These are phyloP conservation scores for Cladosporium sp. DNA, from an alignment of 2,329 filamentous ascomycete genomes.

Conservation along the genomic window DNA sequence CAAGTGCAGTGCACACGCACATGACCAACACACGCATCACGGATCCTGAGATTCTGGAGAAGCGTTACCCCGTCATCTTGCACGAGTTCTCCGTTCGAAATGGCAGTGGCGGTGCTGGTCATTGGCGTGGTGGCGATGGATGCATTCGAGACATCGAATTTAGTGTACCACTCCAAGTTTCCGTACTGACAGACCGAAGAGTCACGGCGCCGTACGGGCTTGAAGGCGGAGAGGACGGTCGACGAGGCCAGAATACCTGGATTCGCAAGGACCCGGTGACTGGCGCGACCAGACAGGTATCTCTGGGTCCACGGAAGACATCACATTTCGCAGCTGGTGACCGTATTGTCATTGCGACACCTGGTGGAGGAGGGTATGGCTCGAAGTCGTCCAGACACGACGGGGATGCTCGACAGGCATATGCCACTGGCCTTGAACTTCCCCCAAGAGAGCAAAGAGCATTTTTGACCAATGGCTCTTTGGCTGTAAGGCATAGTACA, in stretches of 20 bases:
- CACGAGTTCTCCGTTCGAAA: conserved; percentile 30
- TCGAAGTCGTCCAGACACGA: conserved; percentile 53
- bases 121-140: conserved; percentile 30
- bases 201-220: conserved; percentile 33
- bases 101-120: conserved; percentile 29
- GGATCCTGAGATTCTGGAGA: conserved; percentile 33
- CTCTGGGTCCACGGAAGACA: conserved; percentile 23
- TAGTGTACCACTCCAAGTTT: conserved; percentile 24
- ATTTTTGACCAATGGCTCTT: conserved; percentile 1
- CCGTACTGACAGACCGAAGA: conserved; percentile 31
- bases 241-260: conserved; percentile 28
- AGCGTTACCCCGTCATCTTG: conserved; percentile 33
- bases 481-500: conserved; percentile 7
- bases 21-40: conserved; percentile 38
- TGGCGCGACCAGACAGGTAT: conserved; percentile 39
- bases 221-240: conserved; percentile 29
- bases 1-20: conserved; percentile 32
- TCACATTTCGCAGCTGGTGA: conserved; percentile 20
- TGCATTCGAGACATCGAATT: conserved; percentile 31
- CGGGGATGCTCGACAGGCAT: conserved; percentile 26
- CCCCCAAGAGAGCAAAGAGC: neutral
- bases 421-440: neutral
- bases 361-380: conserved; percentile 77
- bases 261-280: conserved; percentile 52
- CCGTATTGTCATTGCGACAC: conserved; percentile 52